Base-by-base conservation (phyloP, 345 rosid genomes). In the Populus alba region DNA sequence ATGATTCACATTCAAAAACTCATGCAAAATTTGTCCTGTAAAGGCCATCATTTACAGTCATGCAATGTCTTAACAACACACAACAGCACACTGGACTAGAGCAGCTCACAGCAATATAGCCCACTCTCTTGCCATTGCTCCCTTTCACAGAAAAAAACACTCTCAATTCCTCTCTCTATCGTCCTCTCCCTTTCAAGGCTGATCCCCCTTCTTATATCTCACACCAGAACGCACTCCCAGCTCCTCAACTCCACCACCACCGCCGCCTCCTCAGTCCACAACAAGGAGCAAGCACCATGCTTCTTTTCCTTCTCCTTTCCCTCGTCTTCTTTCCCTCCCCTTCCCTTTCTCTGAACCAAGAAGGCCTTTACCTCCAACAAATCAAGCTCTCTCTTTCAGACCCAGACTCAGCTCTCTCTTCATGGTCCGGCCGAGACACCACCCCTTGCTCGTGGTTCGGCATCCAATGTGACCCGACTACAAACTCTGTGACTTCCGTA, bases 381-480 rank as follows among this genome's bases (percentile, higher is more conserved):
- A 79, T 82, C 15, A 91, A 84, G 67, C 80, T 25, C 83, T 77
- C 88, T 27, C 79, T 92, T 22, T 79, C 85, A 53, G 97, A 91
- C 81, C 95, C 95, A 0, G 88, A 85, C 82, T 83, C 88, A 0
- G 61, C 78, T 17, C 94, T 92, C 65, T 81, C 90, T 55, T 84
- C 91, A 16, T 92, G 95, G 97, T 86, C 84, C 67, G 81, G 85
- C 78, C 79, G 78, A 0, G 88, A 88, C 68, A 75, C 63, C 27
- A 82, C 87, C 3, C 95, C 97, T 0, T 92, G 97, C 47, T 78
- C 79, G 31, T 91, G 97, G 95, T 74, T 3, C 63, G 91, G 92
- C 22, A 84, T 92, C 81, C 25, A 73, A 11, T 92, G 97, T 81
- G 84, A 85, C 79, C 68, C 78, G 0, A 47, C 77, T 20, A 76